phyloP scores from a whole-genome alignment of 228 moss, liverwort and hornwort genomes.

The Sphagnum magellanicum region DNA sequence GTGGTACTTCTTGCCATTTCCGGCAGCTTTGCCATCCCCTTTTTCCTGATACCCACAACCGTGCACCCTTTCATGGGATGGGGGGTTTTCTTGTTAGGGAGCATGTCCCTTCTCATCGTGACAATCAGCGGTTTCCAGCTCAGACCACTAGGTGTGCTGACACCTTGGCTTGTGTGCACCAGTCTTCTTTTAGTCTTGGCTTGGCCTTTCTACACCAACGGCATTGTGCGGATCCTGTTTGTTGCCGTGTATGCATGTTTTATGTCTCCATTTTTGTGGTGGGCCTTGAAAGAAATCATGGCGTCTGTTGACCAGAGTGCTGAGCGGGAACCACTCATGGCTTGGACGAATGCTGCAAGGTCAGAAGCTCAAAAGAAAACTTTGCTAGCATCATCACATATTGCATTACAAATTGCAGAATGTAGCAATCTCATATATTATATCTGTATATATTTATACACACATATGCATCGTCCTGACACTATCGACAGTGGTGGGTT shows the following conservation, averaged over 20 bases:
- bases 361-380: conserved; percentile 29
- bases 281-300: conserved; percentile 22
- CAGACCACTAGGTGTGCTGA: conserved; percentile 24
- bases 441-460: background rate
- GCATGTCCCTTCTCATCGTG: conserved; percentile 29
- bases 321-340: conserved; percentile 44
- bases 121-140: conserved; percentile 32
- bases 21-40: conserved; percentile 26
- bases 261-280: conserved; percentile 35
- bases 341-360: conserved; percentile 28
- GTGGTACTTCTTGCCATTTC: conserved; percentile 9
- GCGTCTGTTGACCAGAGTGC: conserved; percentile 17
- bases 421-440: background rate
- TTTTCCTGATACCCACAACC: conserved; percentile 38
- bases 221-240: conserved; percentile 35
- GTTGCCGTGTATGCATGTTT: conserved; percentile 30
- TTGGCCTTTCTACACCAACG: conserved; percentile 27
- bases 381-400: conserved; percentile 11
- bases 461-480: no score
- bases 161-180: conserved; percentile 31
- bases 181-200: conserved; percentile 39
- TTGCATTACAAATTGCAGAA: background rate
- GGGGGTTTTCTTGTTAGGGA: conserved; percentile 41
- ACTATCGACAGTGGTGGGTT: background rate
- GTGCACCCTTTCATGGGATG: conserved; percentile 53